Percentiles rank a stretch among this genome's conserved stretches.
phyloP scores from a whole-genome alignment of 176 grass and related monocot genomes.

The Hsuehochloa calcarea region DNA sequence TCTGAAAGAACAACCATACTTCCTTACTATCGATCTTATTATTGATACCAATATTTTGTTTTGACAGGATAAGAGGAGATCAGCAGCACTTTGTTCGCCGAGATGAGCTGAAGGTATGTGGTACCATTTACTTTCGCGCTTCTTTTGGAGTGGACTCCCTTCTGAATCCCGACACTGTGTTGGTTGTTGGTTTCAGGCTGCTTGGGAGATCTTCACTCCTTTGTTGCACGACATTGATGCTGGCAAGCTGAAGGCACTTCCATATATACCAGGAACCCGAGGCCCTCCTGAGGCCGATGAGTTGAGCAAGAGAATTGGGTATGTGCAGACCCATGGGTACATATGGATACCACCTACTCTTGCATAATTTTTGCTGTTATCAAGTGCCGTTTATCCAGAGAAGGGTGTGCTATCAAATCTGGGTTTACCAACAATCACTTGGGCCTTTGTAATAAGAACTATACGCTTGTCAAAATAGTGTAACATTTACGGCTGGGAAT shows the following conservation, averaged over 20 bases:
- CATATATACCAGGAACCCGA: conserved; percentile 64
- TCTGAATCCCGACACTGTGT: conserved; percentile 1
- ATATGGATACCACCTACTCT: conserved; percentile 86
- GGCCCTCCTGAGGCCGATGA: conserved; percentile 75
- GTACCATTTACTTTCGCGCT: not conserved
- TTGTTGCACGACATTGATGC: conserved; percentile 81
- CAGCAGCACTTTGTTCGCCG: conserved; percentile 97
- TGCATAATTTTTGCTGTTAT: conserved; percentile 20
- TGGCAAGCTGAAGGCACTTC: conserved; percentile 60
- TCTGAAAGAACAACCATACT: not conserved
- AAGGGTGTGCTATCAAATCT: not conserved
- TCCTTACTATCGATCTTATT: not conserved
- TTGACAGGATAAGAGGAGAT: conserved; percentile 87
- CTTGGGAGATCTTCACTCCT: conserved; percentile 97
- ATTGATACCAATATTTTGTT: not conserved
- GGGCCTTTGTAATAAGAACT: conserved; percentile 12
- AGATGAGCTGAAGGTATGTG: conserved; percentile 82
- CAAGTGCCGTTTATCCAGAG: not conserved
- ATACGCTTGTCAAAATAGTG: not conserved
- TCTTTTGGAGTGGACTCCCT: not conserved
- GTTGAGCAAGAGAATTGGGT: conserved; percentile 64
- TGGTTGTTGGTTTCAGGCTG: conserved; percentile 63
- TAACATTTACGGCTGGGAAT: conserved; percentile 4
- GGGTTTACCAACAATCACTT: not conserved
- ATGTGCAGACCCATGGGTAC: conserved; percentile 86